Conservation (phyloP, 2,329 filamentous ascomycete species). For the Ascochyta fabae region DNA sequence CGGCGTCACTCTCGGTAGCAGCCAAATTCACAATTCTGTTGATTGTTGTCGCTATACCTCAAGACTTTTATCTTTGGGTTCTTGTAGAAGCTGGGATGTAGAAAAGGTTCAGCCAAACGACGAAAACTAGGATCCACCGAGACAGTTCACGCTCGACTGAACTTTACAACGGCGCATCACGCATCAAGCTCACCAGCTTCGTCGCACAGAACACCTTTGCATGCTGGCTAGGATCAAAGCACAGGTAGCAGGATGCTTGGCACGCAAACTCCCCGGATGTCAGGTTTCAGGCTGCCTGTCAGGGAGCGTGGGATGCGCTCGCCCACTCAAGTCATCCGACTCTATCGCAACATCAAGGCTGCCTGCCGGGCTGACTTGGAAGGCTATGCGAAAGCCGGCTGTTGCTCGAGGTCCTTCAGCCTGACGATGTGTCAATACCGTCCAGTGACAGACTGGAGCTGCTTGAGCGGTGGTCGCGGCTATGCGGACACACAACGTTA, state of each 20-base stretch:
- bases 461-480: background rate
- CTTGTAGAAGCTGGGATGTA: too few relatives aligned
- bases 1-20: background rate
- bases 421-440: background rate
- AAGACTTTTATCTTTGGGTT: background rate
- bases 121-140: too few relatives aligned
- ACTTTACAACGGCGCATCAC: too few relatives aligned
- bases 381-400: background rate
- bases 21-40: background rate
- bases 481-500: slow-evolving; percentile 11
- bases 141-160: too few relatives aligned
- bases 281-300: background rate
- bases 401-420: background rate
- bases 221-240: background rate
- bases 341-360: slow-evolving; percentile 3
- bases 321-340: background rate
- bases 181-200: too few relatives aligned
- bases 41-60: background rate
- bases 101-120: too few relatives aligned
- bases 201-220: too few relatives aligned
- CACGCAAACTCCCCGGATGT: background rate
- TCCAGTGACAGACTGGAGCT: background rate
- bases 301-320: slow-evolving; percentile 1
- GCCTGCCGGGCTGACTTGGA: background rate
- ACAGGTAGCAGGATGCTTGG: background rate